These are phyloP conservation scores for Apiotrichum porosum DNA, from an alignment of 1,284 basidiomycete genomes.

Conservation along the genomic window DNA sequence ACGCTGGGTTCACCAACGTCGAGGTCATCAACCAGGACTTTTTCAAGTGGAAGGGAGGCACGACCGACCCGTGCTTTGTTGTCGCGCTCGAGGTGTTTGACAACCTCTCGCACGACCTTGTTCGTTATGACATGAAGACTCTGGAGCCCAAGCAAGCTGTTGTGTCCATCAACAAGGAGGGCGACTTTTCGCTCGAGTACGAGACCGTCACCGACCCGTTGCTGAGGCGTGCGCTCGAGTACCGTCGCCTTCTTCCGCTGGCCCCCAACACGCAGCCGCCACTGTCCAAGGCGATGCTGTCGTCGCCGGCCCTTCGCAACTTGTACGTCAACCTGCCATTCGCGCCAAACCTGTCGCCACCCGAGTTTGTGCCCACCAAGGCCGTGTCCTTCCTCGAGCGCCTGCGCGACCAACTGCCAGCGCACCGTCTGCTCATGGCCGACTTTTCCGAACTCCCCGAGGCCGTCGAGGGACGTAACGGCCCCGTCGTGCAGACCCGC, in stretches of 20 bases:
- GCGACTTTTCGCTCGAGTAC: conserved; percentile 83
- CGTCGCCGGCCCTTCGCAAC: conserved; percentile 55
- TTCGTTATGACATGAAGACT: conserved; percentile 78
- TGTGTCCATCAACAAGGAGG: conserved; percentile 72
- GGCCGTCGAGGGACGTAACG: conserved; percentile 74
- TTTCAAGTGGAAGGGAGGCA: conserved; percentile 71
- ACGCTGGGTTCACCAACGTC: conserved; percentile 57
- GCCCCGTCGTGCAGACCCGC: conserved; percentile 94
- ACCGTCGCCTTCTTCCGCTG: conserved; percentile 61
- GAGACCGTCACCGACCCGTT: conserved; percentile 79
- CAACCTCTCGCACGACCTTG: conserved; percentile 94
- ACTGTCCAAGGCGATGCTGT: conserved; percentile 27
- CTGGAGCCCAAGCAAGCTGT: conserved; percentile 77
- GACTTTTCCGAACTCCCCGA: conserved; percentile 90
- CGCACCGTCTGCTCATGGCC: conserved; percentile 83
- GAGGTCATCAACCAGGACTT: conserved; percentile 75
- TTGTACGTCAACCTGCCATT: conserved; percentile 71
- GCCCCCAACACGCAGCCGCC: conserved; percentile 46
- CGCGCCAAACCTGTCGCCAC: conserved; percentile 81
- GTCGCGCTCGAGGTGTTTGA: conserved; percentile 95
- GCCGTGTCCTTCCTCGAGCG: conserved; percentile 79
- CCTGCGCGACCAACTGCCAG: conserved; percentile 79
- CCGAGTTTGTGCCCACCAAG: conserved; percentile 90
- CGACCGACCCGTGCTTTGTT: conserved; percentile 83
- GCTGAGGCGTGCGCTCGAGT: conserved; percentile 57